Evolutionary conservation across 306 rosid species (phyloP).

Genomic region (Glycine soja): DNA sequence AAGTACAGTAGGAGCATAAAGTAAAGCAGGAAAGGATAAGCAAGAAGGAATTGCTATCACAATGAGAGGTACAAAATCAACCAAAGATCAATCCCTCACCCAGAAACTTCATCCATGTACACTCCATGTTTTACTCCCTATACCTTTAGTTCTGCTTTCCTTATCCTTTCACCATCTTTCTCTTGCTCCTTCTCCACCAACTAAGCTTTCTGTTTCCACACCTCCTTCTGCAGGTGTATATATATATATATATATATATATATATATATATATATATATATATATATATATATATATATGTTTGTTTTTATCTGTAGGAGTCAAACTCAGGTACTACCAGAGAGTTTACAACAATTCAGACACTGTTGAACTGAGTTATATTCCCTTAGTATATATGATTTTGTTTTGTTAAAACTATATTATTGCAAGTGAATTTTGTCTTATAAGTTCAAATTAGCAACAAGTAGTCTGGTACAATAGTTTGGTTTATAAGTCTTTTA

Average conservation of each 20-base stretch:
- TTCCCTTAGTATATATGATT: neutral
- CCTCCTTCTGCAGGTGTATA: too few relatives aligned
- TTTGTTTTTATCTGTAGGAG: too few relatives aligned
- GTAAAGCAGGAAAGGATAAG: neutral
- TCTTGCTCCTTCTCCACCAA: constrained; percentile 42
- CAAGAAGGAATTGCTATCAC: constrained; percentile 33
- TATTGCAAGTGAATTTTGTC: neutral
- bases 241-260: too few relatives aligned
- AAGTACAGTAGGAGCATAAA: neutral
- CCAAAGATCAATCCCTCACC: constrained; percentile 53
- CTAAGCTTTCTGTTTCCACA: constrained; percentile 29
- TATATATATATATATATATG: too few relatives aligned
- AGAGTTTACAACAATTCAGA: too few relatives aligned
- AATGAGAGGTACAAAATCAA: constrained; percentile 56
- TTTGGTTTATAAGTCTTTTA: neutral
- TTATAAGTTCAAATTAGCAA: neutral
- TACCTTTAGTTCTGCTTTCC: constrained; percentile 54
- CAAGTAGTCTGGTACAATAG: neutral
- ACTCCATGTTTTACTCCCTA: constrained; percentile 59
- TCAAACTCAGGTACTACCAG: too few relatives aligned
- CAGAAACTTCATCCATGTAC: constrained; percentile 59
- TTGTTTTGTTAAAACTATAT: neutral
- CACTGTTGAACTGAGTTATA: too few relatives aligned
- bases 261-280: too few relatives aligned
- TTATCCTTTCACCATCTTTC: constrained; percentile 52